phyloP scores from a whole-genome alignment of 139 green algal genomes.

The Picochlorum sp. region DNA sequence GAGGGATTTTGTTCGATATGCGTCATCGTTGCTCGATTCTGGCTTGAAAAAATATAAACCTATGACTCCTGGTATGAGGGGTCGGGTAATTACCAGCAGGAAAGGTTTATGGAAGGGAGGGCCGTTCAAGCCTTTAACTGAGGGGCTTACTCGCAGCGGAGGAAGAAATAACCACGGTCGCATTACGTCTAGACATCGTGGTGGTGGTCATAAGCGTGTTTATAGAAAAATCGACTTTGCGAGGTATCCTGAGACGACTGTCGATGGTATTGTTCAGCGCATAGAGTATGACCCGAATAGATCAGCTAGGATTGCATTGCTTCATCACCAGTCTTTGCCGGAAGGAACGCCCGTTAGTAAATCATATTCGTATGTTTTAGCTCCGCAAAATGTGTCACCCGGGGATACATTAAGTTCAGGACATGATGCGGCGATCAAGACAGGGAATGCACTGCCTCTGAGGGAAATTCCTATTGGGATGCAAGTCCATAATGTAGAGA shows the following conservation, averaged over 20 bases:
- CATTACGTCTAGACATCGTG: slow-evolving; percentile 61
- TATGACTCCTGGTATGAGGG: slow-evolving; percentile 58
- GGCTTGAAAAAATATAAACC: slow-evolving; percentile 85
- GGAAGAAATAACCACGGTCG: slow-evolving; percentile 64
- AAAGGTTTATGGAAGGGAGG: slow-evolving; percentile 44
- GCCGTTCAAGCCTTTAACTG: slow-evolving; percentile 48
- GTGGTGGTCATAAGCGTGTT: slow-evolving; percentile 61
- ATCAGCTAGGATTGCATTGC: slow-evolving; percentile 73
- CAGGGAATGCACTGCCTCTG: slow-evolving; percentile 70
- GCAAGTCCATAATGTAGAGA: slow-evolving; percentile 80
- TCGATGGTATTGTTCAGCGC: slow-evolving; percentile 59
- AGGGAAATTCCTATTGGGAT: slow-evolving; percentile 51
- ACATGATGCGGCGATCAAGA: slow-evolving; percentile 37
- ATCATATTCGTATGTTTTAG: slow-evolving; percentile 66
- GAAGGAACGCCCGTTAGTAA: slow-evolving; percentile 7
- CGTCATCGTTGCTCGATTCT: not conserved
- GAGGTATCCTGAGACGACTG: slow-evolving; percentile 4
- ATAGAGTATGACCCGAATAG: slow-evolving; percentile 94
- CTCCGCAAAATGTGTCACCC: slow-evolving; percentile 43
- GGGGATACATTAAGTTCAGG: slow-evolving; percentile 61
- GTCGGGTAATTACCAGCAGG: slow-evolving; percentile 53
- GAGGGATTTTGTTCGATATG: not conserved
- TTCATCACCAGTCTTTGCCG: slow-evolving; percentile 43
- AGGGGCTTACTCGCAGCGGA: slow-evolving; percentile 47
- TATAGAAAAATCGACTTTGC: slow-evolving; percentile 69